Evolutionary conservation across 2,329 filamentous ascomycete genomes (phyloP).

Genomic region (Colletotrichum orbiculare): DNA sequence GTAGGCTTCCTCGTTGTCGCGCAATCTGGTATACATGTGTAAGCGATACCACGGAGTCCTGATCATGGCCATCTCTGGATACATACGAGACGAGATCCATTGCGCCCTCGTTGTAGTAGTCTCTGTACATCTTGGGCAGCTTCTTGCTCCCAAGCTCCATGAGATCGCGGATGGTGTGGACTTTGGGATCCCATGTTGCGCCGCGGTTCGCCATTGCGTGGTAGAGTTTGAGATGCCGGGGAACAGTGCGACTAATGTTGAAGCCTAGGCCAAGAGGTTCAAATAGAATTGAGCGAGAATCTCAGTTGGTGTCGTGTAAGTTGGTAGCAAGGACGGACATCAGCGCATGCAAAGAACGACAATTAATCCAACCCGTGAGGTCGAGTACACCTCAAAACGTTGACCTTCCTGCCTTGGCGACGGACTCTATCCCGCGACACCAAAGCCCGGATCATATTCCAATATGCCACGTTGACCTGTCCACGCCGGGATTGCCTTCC

Average conservation of each 20-base stretch:
- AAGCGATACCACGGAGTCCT: conserved; percentile 35
- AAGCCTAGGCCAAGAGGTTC: not conserved
- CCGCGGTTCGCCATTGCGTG: conserved; percentile 32
- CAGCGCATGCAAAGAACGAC: not conserved
- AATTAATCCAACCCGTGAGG: not conserved
- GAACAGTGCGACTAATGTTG: not conserved
- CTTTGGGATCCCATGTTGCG: conserved; percentile 26
- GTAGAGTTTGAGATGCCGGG: not conserved
- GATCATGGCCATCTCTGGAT: not conserved
- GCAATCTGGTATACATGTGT: conserved; percentile 40
- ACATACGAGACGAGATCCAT: conserved; percentile 62
- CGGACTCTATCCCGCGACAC: not conserved
- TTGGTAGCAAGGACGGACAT: not conserved
- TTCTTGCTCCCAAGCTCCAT: conserved; percentile 51
- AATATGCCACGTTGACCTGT: not conserved
- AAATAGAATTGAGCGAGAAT: not conserved
- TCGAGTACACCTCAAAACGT: not conserved
- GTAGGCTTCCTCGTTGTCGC: conserved; percentile 65
- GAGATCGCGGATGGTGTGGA: conserved; percentile 46
- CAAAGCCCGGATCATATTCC: conserved; percentile 1
- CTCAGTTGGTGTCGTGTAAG: no score
- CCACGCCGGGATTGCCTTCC: not conserved
- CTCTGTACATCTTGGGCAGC: conserved; percentile 53
- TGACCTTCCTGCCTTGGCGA: conserved; percentile 14
- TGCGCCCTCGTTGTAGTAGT: conserved; percentile 68